Conservation (phyloP, 805 yeast species). For the Lachancea mirantina region DNA sequence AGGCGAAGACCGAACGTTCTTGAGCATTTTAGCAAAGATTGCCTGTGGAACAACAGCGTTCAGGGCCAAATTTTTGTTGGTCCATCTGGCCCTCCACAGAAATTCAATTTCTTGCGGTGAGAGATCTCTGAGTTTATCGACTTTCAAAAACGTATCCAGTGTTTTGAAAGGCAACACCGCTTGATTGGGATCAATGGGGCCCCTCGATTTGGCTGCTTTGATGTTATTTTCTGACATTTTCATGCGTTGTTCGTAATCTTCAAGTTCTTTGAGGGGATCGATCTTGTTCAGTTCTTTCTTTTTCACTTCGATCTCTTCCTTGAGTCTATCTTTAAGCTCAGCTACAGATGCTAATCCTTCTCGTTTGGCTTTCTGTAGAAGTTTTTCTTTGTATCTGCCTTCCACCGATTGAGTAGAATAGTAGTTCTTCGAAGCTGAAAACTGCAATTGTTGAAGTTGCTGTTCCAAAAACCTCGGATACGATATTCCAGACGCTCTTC, state of each 20-base stretch:
- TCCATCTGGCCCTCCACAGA: conserved; percentile 86
- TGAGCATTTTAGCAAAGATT: conserved; percentile 56
- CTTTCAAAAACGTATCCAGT: conserved; percentile 61
- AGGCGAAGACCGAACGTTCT: conserved; percentile 67
- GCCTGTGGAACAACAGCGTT: conserved; percentile 55
- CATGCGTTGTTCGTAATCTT: conserved; percentile 41
- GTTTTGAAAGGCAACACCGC: conserved; percentile 59
- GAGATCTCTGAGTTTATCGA: conserved; percentile 53
- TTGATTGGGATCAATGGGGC: conserved; percentile 34
- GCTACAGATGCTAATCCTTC: conserved; percentile 35
- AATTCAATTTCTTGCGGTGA: conserved; percentile 59
- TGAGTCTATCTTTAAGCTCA: conserved; percentile 54
- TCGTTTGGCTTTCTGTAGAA: conserved; percentile 33
- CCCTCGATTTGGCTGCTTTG: conserved; percentile 22
- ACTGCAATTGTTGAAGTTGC: conserved; percentile 7
- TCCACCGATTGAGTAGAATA: conserved; percentile 22
- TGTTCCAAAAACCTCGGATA: conserved; percentile 1
- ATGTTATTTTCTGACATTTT: conserved; percentile 19
- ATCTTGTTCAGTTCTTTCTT: conserved; percentile 51
- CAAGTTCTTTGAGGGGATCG: conserved; percentile 67
- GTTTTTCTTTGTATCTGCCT: conserved; percentile 31
- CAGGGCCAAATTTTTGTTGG: conserved; percentile 48
- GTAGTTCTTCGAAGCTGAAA: conserved; percentile 1
- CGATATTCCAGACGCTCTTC: conserved; percentile 8
- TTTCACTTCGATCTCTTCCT: conserved; percentile 50